Conservation (phyloP, 2,329 filamentous ascomycete species). For the Cercospora beticola region DNA sequence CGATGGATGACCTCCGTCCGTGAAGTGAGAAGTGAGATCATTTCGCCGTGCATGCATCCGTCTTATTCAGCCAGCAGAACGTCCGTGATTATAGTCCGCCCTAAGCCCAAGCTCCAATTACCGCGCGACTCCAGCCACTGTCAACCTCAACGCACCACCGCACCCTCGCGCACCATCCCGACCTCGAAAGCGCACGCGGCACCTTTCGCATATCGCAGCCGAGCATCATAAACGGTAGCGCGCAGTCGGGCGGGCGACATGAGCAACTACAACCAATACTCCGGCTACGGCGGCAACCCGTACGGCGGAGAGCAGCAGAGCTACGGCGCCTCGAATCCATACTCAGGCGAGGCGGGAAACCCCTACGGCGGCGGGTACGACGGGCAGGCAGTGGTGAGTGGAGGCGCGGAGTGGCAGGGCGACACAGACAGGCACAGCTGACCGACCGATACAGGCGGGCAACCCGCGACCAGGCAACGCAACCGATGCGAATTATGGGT, state of each 20-base stretch:
- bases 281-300: slow-evolving; percentile 57
- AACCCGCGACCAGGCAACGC: slow-evolving; percentile 5
- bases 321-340: slow-evolving; percentile 39
- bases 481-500: slow-evolving; percentile 8
- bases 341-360: slow-evolving; percentile 36
- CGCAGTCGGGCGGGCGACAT: slow-evolving; percentile 42
- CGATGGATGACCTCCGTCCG: neutral
- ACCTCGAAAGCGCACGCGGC: neutral
- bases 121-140: slow-evolving; percentile 3
- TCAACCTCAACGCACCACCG: neutral
- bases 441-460: slow-evolving; percentile 4
- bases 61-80: neutral
- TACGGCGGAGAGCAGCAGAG: slow-evolving; percentile 64
- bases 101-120: neutral
- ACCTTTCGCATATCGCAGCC: neutral
- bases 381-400: slow-evolving; percentile 16
- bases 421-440: neutral
- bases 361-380: slow-evolving; percentile 41
- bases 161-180: slow-evolving; percentile 10
- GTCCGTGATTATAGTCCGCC: neutral
- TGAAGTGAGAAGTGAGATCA: neutral
- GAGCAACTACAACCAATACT: slow-evolving; percentile 58
- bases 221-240: slow-evolving; percentile 7
- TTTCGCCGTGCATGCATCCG: neutral
- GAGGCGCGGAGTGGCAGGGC: neutral